Evolutionary conservation across 345 rosid genomes (phyloP).

Genomic region (Limnanthes douglasii): DNA sequence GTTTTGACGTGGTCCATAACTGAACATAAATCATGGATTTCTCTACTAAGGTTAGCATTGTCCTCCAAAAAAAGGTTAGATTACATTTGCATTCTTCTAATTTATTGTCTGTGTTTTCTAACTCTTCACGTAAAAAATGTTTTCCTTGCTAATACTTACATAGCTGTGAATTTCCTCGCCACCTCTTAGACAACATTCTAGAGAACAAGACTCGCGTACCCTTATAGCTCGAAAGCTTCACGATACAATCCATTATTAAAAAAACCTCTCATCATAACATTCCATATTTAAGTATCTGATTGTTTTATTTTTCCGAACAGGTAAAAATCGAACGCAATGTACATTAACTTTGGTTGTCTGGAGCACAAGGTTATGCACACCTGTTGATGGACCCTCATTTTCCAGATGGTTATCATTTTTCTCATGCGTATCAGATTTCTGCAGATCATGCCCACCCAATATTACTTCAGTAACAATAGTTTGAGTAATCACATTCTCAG

Average conservation of each 20-base stretch:
- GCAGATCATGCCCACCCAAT: constrained; percentile 17
- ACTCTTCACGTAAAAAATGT: too few relatives aligned
- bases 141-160: constrained; percentile 27
- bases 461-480: constrained; percentile 14
- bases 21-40: too few relatives aligned
- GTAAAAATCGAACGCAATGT: constrained; percentile 32
- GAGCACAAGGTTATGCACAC: constrained; percentile 47
- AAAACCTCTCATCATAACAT: constrained; percentile 53
- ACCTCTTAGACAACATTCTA: constrained; percentile 10
- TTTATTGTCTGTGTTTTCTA: too few relatives aligned
- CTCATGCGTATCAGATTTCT: constrained; percentile 18
- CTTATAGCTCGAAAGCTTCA: constrained; percentile 32
- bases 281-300: constrained; percentile 39
- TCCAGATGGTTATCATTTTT: constrained; percentile 21
- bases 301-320: constrained; percentile 55
- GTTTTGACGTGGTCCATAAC: too few relatives aligned
- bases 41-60: too few relatives aligned
- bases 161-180: constrained; percentile 76
- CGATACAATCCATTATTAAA: constrained; percentile 21
- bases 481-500: constrained; percentile 19
- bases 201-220: constrained; percentile 39
- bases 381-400: constrained; percentile 23
- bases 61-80: too few relatives aligned
- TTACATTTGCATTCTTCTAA: too few relatives aligned
- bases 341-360: constrained; percentile 47